These are phyloP conservation scores for Cordyceps pruinosa DNA, from an alignment of 2,329 filamentous ascomycete species.

Conservation along the genomic window DNA sequence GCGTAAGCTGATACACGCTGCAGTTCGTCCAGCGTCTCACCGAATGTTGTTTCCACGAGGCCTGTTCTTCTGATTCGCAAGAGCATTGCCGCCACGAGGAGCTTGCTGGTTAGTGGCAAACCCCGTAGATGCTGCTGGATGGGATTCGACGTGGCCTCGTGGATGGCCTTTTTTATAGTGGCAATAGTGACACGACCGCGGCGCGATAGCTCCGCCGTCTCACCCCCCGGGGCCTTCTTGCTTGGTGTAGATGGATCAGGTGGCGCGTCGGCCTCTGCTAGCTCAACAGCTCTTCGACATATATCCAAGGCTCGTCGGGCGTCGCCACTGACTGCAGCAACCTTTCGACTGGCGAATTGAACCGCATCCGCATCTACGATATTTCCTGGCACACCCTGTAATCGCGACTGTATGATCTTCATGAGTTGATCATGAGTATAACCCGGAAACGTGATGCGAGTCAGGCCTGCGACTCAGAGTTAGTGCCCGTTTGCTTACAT, in stretches of 20 bases:
- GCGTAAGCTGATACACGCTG: constrained; percentile 33
- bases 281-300: constrained; percentile 87
- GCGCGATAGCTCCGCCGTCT: constrained; percentile 21
- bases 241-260: constrained; percentile 54
- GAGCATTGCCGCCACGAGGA: constrained; percentile 78
- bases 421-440: constrained; percentile 97
- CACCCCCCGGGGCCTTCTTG: constrained; percentile 35
- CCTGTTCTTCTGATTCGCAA: constrained; percentile 75
- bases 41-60: constrained; percentile 77
- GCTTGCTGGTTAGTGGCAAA: constrained; percentile 73
- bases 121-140: constrained; percentile 81
- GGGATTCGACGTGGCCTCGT: constrained; percentile 88
- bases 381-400: constrained; percentile 79
- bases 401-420: constrained; percentile 91
- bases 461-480: constrained; percentile 56
- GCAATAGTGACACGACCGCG: constrained; percentile 71
- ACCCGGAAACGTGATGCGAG: constrained; percentile 91
- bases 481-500: background rate
- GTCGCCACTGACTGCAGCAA: constrained; percentile 92
- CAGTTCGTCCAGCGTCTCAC: constrained; percentile 78
- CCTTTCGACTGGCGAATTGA: constrained; percentile 93
- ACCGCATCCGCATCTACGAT: constrained; percentile 90
- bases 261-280: constrained; percentile 68
- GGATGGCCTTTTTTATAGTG: constrained; percentile 89
- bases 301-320: constrained; percentile 90